Conservation (phyloP, 1,284 basidiomycete genomes). For the Tylopilus sp. region DNA sequence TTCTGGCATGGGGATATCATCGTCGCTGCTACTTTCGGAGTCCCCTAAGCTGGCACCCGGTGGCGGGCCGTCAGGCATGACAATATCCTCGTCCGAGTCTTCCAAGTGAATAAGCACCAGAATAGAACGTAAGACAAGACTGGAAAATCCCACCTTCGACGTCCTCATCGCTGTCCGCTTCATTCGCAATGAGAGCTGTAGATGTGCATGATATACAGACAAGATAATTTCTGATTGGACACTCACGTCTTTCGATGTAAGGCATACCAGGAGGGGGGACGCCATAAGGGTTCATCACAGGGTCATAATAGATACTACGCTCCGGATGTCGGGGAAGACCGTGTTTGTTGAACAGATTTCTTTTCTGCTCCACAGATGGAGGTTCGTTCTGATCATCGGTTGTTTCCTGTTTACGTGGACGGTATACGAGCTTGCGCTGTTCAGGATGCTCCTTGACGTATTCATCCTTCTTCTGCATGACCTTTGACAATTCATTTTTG, state of each 20-base stretch:
- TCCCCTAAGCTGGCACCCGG: constrained; percentile 46
- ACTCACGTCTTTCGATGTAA: constrained; percentile 81
- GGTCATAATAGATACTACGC: constrained; percentile 89
- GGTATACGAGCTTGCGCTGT: constrained; percentile 75
- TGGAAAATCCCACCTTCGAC: constrained; percentile 41
- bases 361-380: constrained; percentile 48
- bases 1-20: constrained; percentile 85
- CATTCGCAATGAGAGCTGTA: constrained; percentile 59
- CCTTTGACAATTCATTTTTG: constrained; percentile 74
- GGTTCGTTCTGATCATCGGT: constrained; percentile 45
- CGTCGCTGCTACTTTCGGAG: constrained; percentile 52
- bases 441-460: constrained; percentile 92
- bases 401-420: constrained; percentile 44
- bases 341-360: constrained; percentile 76
- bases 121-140: constrained; percentile 2
- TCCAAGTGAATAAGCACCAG: constrained; percentile 3
- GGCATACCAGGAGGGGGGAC: constrained; percentile 97
- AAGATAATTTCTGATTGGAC: constrained; percentile 1
- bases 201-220: neutral
- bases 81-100: constrained; percentile 56
- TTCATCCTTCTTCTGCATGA: constrained; percentile 83
- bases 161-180: constrained; percentile 60
- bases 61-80: constrained; percentile 73
- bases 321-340: constrained; percentile 84
- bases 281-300: constrained; percentile 91